These are phyloP conservation scores for Craterostigma plantagineum DNA, from an alignment of 257 asterid species.

Conservation along the genomic window DNA sequence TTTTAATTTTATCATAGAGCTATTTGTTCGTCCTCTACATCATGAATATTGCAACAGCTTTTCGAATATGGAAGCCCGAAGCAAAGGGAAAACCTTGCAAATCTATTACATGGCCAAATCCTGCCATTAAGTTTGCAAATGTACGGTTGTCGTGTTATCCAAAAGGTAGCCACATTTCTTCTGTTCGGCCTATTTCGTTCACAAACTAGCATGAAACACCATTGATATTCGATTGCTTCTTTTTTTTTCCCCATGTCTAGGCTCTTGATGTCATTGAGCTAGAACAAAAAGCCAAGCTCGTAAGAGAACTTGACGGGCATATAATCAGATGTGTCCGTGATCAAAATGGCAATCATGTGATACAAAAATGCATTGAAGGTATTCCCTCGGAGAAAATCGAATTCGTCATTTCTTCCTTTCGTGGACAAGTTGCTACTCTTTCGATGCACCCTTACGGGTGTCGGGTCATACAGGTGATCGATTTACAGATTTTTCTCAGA, in stretches of 20 bases:
- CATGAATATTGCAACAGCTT: slow-evolving; percentile 13
- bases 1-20: slow-evolving; percentile 7
- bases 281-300: slow-evolving; percentile 34
- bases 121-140: slow-evolving; percentile 41
- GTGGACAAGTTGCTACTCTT: slow-evolving; percentile 48
- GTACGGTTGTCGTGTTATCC: slow-evolving; percentile 64
- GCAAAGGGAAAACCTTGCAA: slow-evolving; percentile 34
- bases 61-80: slow-evolving; percentile 34
- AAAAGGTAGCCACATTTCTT: slow-evolving; percentile 21
- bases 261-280: slow-evolving; percentile 37
- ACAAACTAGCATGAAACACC: neutral
- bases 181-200: neutral
- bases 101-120: slow-evolving; percentile 31
- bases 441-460: slow-evolving; percentile 71
- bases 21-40: neutral
- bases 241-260: slow-evolving; percentile 6
- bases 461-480: slow-evolving; percentile 52
- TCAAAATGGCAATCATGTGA: slow-evolving; percentile 52
- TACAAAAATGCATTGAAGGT: slow-evolving; percentile 59
- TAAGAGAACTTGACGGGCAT: slow-evolving; percentile 38
- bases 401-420: slow-evolving; percentile 35
- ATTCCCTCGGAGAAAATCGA: slow-evolving; percentile 30
- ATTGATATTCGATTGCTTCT: slow-evolving; percentile 11
- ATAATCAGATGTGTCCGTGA: slow-evolving; percentile 38
- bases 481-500: neutral